phyloP scores from a whole-genome alignment of 2,329 filamentous ascomycete genomes.

The Blumeria hordei region DNA sequence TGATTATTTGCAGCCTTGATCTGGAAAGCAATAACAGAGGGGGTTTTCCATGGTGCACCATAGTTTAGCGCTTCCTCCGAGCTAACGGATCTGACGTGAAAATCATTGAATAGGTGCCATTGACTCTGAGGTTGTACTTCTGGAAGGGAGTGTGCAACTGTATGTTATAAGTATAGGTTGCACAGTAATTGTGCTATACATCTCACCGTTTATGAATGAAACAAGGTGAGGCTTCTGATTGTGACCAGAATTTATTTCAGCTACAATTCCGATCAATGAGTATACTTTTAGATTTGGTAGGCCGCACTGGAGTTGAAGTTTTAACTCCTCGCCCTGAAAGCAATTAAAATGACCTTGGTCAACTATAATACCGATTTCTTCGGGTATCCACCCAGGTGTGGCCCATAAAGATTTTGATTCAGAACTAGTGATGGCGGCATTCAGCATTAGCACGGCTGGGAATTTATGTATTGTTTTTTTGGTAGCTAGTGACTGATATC shows the following conservation, averaged over 20 bases:
- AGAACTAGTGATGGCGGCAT: conserved; percentile 47
- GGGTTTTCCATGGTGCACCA: conserved; percentile 77
- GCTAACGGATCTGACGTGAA: conserved; percentile 60
- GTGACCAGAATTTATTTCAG: conserved; percentile 69
- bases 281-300: conserved; percentile 70
- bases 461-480: conserved; percentile 63
- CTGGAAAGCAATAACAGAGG: conserved; percentile 72
- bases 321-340: conserved; percentile 78
- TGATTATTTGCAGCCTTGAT: conserved; percentile 56
- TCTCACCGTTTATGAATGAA: conserved; percentile 59
- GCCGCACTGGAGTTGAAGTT: conserved; percentile 52
- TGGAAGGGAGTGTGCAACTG: conserved; percentile 41
- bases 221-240: conserved; percentile 79
- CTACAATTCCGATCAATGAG: conserved; percentile 70
- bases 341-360: conserved; percentile 84
- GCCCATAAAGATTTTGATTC: conserved; percentile 69
- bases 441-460: conserved; percentile 71
- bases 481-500: conserved; percentile 72
- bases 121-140: conserved; percentile 35
- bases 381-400: conserved; percentile 71
- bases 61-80: conserved; percentile 73
- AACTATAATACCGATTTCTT: conserved; percentile 80
- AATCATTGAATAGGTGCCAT: conserved; percentile 97
- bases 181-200: no score
- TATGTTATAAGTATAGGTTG: conserved; percentile 4